Evolutionary conservation across 148 eudicot genomes (phyloP), one percentile per base, ranked within the genome.

Genomic region (Amaranthus palmeri): DNA sequence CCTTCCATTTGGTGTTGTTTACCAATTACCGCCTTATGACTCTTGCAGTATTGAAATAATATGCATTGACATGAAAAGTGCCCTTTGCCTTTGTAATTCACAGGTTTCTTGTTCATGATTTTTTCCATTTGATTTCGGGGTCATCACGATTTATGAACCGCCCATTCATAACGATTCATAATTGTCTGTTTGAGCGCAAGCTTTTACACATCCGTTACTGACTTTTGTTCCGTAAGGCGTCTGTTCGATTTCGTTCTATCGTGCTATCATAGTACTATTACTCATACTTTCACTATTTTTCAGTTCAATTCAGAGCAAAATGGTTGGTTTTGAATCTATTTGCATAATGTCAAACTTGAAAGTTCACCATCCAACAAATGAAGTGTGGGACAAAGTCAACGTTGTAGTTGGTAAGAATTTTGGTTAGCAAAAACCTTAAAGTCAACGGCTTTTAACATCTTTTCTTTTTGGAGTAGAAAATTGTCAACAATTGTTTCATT

Each of bases 1-100:
- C 40, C 46, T 45, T 54, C 45, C 43, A 6, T n/a, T 43, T 65
- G 69, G 69, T 49, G 66, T 68, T 70, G 52, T 43, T 36, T 59
- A 59, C 46, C 43, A 59, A 42, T 36, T 68, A 59, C 46, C 43
- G 51, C 43, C 12, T 55, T 44, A 40, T 18, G 8, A 62, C 4
- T 42, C 71, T 61, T 50, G 47, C 61, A 51, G 65, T 47, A 56
- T 25, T 45, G 41, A 52, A 44, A 51, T 61, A 48, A 43, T 6
- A 36, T 67, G 72, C 46, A 41, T 15, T 58, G 46, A 41, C 44
- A 46, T 53, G 65, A 57, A 56, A 7, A 25, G 52, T 25, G 9
- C 12, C 42, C 7, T 36, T 50, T 17, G 6, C 17, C 10, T 14
- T 14, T 15, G 10, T 70, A 3, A 1, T 14, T 14, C 41, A 11